phyloP scores from a whole-genome alignment of 108 stramenopile genomes.

The Pseudonitzschia delicatissima region DNA sequence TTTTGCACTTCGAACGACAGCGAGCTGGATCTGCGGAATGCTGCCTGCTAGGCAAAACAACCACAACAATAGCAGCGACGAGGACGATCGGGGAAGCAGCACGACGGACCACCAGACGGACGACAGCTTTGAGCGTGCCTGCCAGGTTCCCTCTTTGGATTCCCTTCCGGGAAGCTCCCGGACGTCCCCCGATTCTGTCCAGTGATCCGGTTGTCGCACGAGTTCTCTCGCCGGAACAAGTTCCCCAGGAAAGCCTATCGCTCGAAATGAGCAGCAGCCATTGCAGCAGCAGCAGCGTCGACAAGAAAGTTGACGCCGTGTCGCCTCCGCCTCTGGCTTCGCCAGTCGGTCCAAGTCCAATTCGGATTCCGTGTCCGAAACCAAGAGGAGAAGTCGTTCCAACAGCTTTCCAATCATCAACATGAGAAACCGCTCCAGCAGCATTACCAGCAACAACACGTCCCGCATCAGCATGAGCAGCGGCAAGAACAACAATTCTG shows the following conservation, averaged over 20 bases:
- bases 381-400: neutral
- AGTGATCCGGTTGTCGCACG: neutral
- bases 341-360: too few relatives aligned
- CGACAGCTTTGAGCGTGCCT: neutral
- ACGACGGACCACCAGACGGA: neutral
- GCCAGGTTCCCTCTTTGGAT: neutral
- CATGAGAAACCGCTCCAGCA: too few relatives aligned
- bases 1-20: neutral
- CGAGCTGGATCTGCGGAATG: neutral
- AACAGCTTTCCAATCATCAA: neutral
- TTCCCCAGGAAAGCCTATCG: neutral
- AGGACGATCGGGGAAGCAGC: neutral
- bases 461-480: too few relatives aligned
- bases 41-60: too few relatives aligned
- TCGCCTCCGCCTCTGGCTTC: too few relatives aligned
- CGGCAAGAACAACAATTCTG: too few relatives aligned
- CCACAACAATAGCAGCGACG: neutral
- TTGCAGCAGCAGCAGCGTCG: too few relatives aligned
- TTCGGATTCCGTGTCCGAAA: neutral
- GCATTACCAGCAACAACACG: too few relatives aligned
- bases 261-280: too few relatives aligned
- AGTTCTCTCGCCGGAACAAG: neutral
- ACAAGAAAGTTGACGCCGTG: too few relatives aligned
- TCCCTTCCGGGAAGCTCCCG: conserved; percentile 2
- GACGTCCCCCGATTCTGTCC: conserved; percentile 1